Percentiles rank a stretch among this genome's conserved stretches.
Evolutionary conservation across 1,139 yeast species (phyloP).

Genomic region (Taiozyma onychis): DNA sequence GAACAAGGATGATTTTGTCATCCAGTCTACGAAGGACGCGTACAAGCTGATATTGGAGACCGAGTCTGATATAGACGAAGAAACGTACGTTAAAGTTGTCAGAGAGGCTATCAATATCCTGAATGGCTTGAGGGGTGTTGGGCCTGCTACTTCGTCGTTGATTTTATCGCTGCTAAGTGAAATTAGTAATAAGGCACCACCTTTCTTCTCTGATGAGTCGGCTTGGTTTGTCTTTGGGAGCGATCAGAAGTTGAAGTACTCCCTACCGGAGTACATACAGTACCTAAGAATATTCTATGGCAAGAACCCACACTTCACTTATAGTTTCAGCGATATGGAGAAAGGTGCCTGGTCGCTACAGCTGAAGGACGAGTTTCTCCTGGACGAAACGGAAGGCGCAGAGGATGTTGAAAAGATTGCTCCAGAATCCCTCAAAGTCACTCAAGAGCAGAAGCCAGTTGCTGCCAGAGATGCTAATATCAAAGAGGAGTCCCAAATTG

Average conservation of each 20-base stretch:
- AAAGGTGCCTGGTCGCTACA: constrained; percentile 21
- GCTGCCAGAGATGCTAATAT: background rate
- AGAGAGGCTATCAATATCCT: constrained; percentile 8
- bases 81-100: constrained; percentile 10
- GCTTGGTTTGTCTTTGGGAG: constrained; percentile 14
- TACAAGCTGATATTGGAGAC: constrained; percentile 9
- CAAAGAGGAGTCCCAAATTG: background rate
- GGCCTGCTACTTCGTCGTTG: constrained; percentile 25
- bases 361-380: constrained; percentile 3
- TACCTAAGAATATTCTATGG: constrained; percentile 10
- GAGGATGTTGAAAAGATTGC: background rate
- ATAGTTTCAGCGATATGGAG: constrained; percentile 15
- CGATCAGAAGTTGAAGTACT: constrained; percentile 17
- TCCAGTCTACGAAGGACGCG: constrained; percentile 6
- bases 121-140: constrained; percentile 19
- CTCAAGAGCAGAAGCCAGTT: background rate
- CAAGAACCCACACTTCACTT: constrained; percentile 5
- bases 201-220: constrained; percentile 23
- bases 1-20: constrained; percentile 13
- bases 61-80: constrained; percentile 1
- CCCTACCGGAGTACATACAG: constrained; percentile 15
- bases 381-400: background rate
- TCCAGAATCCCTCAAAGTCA: background rate
- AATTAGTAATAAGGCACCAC: constrained; percentile 18
- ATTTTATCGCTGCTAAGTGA: constrained; percentile 13